These are phyloP conservation scores for Bimuria novae-zelandiae DNA, from an alignment of 2,329 filamentous ascomycete genomes.

Conservation along the genomic window DNA sequence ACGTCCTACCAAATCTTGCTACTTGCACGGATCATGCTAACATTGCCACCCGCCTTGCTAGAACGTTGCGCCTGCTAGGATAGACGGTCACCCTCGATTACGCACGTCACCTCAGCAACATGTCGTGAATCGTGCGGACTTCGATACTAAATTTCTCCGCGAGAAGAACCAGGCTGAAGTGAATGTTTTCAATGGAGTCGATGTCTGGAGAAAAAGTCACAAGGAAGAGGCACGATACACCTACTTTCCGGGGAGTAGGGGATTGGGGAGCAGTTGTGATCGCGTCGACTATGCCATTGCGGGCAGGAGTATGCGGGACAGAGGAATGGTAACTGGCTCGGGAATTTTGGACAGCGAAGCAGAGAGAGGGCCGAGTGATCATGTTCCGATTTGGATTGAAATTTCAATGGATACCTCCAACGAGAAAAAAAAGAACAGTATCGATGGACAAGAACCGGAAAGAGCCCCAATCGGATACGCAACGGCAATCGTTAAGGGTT, in stretches of 20 bases:
- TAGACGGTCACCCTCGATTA: slow-evolving; percentile 56
- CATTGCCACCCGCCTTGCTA: too few species aligned
- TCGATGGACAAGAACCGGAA: background rate
- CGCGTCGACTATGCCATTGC: slow-evolving; percentile 58
- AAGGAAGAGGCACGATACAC: slow-evolving; percentile 53
- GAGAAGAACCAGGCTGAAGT: slow-evolving; percentile 7
- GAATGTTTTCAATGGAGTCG: slow-evolving; percentile 43
- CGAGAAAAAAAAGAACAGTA: background rate
- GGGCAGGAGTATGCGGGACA: slow-evolving; percentile 48
- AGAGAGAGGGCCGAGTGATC: slow-evolving; percentile 59
- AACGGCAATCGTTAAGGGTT: too few species aligned
- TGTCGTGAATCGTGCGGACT: slow-evolving; percentile 56
- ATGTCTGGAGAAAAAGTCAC: slow-evolving; percentile 55
- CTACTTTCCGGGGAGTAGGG: slow-evolving; percentile 51
- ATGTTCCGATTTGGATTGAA: slow-evolving; percentile 57
- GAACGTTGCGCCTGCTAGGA: slow-evolving; percentile 53
- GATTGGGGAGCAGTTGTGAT: slow-evolving; percentile 59
- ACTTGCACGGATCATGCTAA: too few species aligned
- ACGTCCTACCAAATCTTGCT: too few species aligned
- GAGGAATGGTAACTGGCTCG: slow-evolving; percentile 40
- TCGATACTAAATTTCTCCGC: slow-evolving; percentile 54
- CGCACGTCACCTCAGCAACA: slow-evolving; percentile 54
- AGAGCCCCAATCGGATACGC: background rate
- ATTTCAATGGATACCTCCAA: background rate
- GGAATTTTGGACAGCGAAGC: slow-evolving; percentile 49